Percentiles rank a stretch among this genome's conserved stretches.
Evolutionary conservation across 2,329 filamentous ascomycete species (phyloP).

Genomic region (Ophiostoma pallidulum): DNA sequence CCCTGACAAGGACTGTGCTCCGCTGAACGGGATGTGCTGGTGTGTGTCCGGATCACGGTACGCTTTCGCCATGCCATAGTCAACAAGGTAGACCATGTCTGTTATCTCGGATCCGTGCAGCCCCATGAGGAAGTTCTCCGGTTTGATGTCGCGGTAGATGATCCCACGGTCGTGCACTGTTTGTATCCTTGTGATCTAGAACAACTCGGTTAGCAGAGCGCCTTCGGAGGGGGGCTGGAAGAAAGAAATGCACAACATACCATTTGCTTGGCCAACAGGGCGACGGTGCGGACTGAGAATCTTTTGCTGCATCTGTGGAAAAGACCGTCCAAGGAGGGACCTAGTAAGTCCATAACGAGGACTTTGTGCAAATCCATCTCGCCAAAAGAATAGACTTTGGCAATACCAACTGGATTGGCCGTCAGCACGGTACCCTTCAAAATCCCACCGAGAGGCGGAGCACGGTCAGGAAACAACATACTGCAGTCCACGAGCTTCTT

Average conservation of each 20-base stretch:
- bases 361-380: constrained; percentile 17
- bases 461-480: not conserved
- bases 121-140: constrained; percentile 97
- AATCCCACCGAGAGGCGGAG: not conserved
- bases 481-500: constrained; percentile 11
- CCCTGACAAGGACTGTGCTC: constrained; percentile 90
- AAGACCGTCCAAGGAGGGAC: constrained; percentile 13
- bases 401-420: constrained; percentile 15
- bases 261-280: constrained; percentile 18
- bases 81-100: constrained; percentile 94
- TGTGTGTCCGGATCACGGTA: constrained; percentile 98
- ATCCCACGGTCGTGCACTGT: constrained; percentile 96
- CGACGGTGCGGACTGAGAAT: constrained; percentile 14
- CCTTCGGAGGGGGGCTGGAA: not conserved
- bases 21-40: constrained; percentile 94
- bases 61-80: constrained; percentile 99
- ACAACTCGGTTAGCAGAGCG: not conserved
- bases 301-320: constrained; percentile 10
- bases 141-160: constrained; percentile 98
- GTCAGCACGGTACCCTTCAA: too few relatives aligned
- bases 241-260: constrained; percentile 2
- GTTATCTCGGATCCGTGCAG: constrained; percentile 79
- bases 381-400: constrained; percentile 15
- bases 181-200: constrained; percentile 75
- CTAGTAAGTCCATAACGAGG: constrained; percentile 17